Base-by-base conservation (phyloP, 2,329 filamentous ascomycete species). In the Lasiodiplodia citricola region DNA sequence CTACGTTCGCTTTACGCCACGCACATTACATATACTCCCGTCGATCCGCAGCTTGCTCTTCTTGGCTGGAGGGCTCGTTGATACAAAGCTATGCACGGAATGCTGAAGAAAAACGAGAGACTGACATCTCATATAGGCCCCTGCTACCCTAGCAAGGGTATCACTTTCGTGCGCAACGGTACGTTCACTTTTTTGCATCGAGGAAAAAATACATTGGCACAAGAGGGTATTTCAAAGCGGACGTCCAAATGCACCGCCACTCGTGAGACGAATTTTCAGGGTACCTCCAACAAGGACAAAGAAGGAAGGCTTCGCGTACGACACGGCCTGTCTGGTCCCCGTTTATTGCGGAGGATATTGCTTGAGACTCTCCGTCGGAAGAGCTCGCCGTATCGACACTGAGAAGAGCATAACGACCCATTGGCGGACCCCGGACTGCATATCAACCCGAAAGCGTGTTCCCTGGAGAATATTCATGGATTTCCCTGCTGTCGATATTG, bases 101-200 rank as follows among this genome's bases (percentile, higher is more conserved):
- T 5, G 16, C 10, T 5, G 23, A 63, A 51, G 18, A 28, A 18
- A 35, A 21, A 7, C 25, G 38, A 38, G 23, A 16, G 23, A 50
- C 65, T 67, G 31, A 67, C 55, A 7, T 41, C 41, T 2, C 18
- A 28, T 28, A 52, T 14, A 64, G 60, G 87, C 75, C 90, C 90
- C 60, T 78, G 80, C 11, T 79, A 79, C 70, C 78, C 77, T 35
- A 76, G 74, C 51, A 80, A 80, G 72, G 78, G 78, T 31, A 92
- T 91, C 73, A 90, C 88, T 72, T 91, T 91, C 75, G 85, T 90
- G 72, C 86, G 87, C 77, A 89, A 89, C 80, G 89, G 91, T 64
- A 64, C 47, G 60, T 64, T 38, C n/a, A 25, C 25, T 25, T 38
- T 64, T n/a, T 5, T 52, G 4, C 51, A 7, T 18, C 14, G 23